Percentiles rank a stretch among this genome's conserved stretches.
These are phyloP conservation scores for Fraxinus dipetala DNA, from an alignment of 305 asterid species.

Conservation along the genomic window DNA sequence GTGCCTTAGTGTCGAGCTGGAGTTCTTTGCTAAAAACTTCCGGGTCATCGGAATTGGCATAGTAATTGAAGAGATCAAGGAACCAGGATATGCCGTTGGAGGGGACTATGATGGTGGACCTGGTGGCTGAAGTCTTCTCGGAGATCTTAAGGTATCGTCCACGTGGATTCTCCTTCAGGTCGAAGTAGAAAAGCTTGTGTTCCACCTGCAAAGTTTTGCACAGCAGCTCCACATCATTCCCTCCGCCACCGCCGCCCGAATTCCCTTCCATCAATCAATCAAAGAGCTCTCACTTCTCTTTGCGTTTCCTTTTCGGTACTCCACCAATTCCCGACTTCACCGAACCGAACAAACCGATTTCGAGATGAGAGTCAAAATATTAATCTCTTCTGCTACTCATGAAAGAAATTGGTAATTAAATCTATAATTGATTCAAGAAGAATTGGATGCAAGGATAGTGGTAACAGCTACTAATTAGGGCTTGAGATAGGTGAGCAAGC, in stretches of 20 bases:
- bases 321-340: background rate
- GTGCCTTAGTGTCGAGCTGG: slow-evolving; percentile 89
- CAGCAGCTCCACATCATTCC: slow-evolving; percentile 74
- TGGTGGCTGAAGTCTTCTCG: slow-evolving; percentile 89
- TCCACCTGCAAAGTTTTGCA: slow-evolving; percentile 93
- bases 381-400: background rate
- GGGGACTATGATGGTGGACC: slow-evolving; percentile 94
- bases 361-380: background rate
- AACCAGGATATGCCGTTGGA: slow-evolving; percentile 90
- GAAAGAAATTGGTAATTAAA: background rate
- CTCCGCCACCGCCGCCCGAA: slow-evolving; percentile 63
- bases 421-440: background rate
- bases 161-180: slow-evolving; percentile 93
- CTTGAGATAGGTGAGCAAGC: background rate
- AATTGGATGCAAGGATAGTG: background rate
- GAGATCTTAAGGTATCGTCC: slow-evolving; percentile 92
- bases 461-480: background rate
- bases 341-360: background rate
- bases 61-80: slow-evolving; percentile 93
- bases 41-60: slow-evolving; percentile 74
- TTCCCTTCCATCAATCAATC: slow-evolving; percentile 69
- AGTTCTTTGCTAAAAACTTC: slow-evolving; percentile 85
- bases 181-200: slow-evolving; percentile 93
- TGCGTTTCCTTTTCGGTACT: background rate
- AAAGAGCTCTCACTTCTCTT: background rate